phyloP scores from a whole-genome alignment of 2,329 filamentous ascomycete genomes.

The Mollisia scopiformis region DNA sequence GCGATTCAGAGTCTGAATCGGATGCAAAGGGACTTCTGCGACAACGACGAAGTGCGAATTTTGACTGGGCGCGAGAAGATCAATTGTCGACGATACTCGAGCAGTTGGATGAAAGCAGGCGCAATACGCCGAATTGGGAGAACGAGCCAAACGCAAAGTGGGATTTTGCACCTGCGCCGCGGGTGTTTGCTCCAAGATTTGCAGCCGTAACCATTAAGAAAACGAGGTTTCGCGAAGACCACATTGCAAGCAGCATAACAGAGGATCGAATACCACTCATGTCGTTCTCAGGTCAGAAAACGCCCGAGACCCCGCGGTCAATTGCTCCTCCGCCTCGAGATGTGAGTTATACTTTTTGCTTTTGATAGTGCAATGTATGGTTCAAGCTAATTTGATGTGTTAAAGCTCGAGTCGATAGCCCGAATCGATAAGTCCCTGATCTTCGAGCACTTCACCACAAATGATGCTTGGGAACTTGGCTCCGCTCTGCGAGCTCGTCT shows the following conservation, averaged over 20 bases:
- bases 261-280: conserved; percentile 2
- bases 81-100: conserved; percentile 31
- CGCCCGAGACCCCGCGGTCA: conserved; percentile 15
- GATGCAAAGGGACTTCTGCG: conserved; percentile 3
- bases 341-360: conserved; percentile 22
- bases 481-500: conserved; percentile 67
- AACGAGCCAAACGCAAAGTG: neutral
- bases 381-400: conserved; percentile 8
- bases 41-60: conserved; percentile 6
- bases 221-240: conserved; percentile 16
- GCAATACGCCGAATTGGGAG: conserved; percentile 17
- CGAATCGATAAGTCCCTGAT: conserved; percentile 35
- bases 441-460: conserved; percentile 56
- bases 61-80: conserved; percentile 28
- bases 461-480: conserved; percentile 68
- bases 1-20: neutral
- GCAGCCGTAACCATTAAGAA: conserved; percentile 4
- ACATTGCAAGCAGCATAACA: conserved; percentile 7
- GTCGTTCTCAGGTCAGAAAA: conserved; percentile 6
- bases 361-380: neutral
- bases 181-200: neutral
- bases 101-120: conserved; percentile 12
- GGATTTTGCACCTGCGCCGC: conserved; percentile 9
- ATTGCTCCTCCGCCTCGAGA: conserved; percentile 26
- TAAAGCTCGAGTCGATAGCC: conserved; percentile 36